These are phyloP conservation scores for Colletotrichum incanum DNA, from an alignment of 2,329 filamentous ascomycete genomes.

Conservation along the genomic window DNA sequence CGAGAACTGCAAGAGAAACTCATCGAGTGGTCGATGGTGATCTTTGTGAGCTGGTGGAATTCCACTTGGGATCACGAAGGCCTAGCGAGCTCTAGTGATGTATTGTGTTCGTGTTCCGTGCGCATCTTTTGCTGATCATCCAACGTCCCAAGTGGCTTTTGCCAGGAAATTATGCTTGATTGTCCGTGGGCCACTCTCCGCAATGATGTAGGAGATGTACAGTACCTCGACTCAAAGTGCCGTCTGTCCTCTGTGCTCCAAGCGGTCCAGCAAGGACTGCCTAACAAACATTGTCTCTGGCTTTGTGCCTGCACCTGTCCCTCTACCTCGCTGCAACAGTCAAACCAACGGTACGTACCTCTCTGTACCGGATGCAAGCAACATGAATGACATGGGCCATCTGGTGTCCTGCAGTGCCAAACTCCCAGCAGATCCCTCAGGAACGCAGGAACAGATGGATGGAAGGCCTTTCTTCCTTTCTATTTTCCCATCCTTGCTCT, in stretches of 20 bases:
- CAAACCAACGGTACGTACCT: background rate
- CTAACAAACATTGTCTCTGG: background rate
- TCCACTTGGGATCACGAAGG: constrained; percentile 14
- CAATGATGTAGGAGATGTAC: constrained; percentile 17
- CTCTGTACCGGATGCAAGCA: background rate
- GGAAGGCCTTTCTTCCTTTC: background rate
- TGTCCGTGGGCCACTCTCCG: constrained; percentile 17
- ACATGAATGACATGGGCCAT: background rate
- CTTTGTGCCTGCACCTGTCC: constrained; percentile 4
- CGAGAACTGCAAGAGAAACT: background rate
- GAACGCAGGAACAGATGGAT: constrained; percentile 4
- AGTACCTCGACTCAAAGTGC: background rate
- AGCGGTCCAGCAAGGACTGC: background rate
- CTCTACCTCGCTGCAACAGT: background rate
- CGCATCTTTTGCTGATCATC: constrained; percentile 24
- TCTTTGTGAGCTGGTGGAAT: constrained; percentile 13
- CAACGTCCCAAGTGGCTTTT: constrained; percentile 2
- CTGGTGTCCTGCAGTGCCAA: constrained; percentile 4
- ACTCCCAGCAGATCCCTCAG: constrained; percentile 19
- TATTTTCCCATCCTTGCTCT: background rate
- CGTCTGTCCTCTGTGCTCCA: too few species aligned
- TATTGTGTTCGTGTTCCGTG: constrained; percentile 7
- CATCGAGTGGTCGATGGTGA: background rate
- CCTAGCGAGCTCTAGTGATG: background rate
- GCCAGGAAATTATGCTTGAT: constrained; percentile 31